phyloP scores from a whole-genome alignment of 169 alveolate genomes.

The Eimeria falciformis region DNA sequence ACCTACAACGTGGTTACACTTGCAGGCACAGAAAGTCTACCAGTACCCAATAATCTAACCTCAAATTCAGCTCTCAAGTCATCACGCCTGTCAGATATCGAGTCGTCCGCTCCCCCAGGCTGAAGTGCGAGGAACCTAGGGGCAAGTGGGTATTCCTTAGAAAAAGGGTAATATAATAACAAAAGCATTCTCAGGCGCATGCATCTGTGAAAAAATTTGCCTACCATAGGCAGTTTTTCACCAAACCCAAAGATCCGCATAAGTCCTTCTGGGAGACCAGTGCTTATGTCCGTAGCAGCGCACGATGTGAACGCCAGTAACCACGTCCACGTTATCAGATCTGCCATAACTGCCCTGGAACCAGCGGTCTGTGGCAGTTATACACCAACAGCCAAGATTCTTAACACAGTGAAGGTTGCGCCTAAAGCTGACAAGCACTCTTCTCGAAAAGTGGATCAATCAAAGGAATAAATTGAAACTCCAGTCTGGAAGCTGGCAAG shows the following conservation, averaged over 20 bases:
- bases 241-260: conserved; percentile 33
- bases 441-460: too few relatives aligned
- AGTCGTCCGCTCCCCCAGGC: conserved; percentile 30
- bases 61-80: conserved; percentile 55
- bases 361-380: too few relatives aligned
- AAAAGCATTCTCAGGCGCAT: too few relatives aligned
- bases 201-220: background rate
- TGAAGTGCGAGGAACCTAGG: conserved; percentile 47
- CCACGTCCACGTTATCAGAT: conserved; percentile 23
- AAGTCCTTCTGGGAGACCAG: conserved; percentile 45
- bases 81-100: conserved; percentile 45
- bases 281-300: conserved; percentile 29
- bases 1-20: conserved; percentile 34
- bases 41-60: conserved; percentile 33
- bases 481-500: too few relatives aligned
- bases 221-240: background rate
- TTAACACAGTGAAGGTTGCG: too few relatives aligned
- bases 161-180: background rate
- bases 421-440: too few relatives aligned
- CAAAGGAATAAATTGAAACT: too few relatives aligned
- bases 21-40: background rate
- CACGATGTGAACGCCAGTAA: conserved; percentile 11
- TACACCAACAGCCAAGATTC: too few relatives aligned
- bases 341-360: too few relatives aligned
- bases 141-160: background rate